Base-by-base conservation (phyloP, 129 eudicot genomes). In the Dittrichia graveolens region DNA sequence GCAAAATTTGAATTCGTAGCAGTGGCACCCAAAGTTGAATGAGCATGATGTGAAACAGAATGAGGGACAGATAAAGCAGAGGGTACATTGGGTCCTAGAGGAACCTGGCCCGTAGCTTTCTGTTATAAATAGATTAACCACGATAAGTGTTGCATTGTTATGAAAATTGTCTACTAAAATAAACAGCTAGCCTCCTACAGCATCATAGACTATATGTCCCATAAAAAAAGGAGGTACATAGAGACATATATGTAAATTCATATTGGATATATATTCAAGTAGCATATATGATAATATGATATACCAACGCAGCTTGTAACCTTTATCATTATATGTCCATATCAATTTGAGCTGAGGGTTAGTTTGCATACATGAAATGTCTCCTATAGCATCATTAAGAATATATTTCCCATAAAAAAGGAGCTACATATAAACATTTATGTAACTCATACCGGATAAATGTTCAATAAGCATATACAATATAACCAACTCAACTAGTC, bases 41-140 rank as follows among this genome's bases (percentile, higher is more conserved):
- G 86, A 61, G 75, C 72, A 57, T 79, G 79, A 35, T 77, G 90
- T 71, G 90, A 74, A 78, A 70, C 79, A 71, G 85, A 71, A 58
- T 80, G 85, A 65, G 82, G 8, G 34, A 64, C 63, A 19, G 83
- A 37, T 74, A 82, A 63, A 34, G 85, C 69, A 67, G 82, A 34
- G 48, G 87, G 40, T 68, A 56, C 73, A 61, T 63, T 72, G 39
- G 65, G 65, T 69, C 78, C 93, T 35, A 76, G 81, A 61, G 76
- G 61, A 49, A 60, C 79, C 49, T 82, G 75, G 68, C 67, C 80
- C 37, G 68, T 40, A 58, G 61, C 65, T 64, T 74, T 79, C 92
- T 89, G 82, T 84, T 58, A 70, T 41, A 59, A 48, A 49, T 10
- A 45, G 59, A 83, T 75, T 8, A 61, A 63, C 11, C 74, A 75